Base-by-base conservation (phyloP, 805 yeast species). In the Myxozyma neotropica region DNA sequence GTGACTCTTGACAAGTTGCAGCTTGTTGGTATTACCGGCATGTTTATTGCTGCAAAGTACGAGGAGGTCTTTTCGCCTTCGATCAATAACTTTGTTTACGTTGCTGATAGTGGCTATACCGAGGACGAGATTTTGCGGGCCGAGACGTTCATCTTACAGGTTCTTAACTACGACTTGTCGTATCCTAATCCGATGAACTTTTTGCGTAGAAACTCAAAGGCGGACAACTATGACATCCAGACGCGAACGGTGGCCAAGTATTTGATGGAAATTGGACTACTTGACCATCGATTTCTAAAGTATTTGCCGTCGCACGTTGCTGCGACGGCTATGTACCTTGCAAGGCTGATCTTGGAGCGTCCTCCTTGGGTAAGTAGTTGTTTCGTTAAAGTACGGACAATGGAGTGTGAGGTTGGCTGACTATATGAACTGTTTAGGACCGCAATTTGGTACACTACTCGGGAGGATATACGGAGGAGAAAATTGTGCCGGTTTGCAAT, bases 161-260 rank as follows among this genome's bases (percentile, higher is more conserved):
- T 90, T 45, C 81, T 93, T 64, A 91, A 90, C 65, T 93, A 91
- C 75, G 96, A 93, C 73, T 83, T 93, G 83, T 97, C 97, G 23
- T 93, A 92, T 89, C 97, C 98, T 1, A 97, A 97, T 19, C 99
- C 99, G 58, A 90, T 93, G 97, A 88, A 96, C 43, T 93, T 92
- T 70, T 78, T 93, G 65, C 83, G 98, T 73, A 84, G 97, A 68
- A 89, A 92, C 4, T 88, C 96, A 59, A 93, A 93, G 76, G 98
- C 98, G 10, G 99, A 93, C 74, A 94, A 90, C 71, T 93, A 93
- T 73, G 97, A 93, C 72, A 86, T 87, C 70, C 97, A 92, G 73
- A 87, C 95, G 3, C 81, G 99, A 71, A 92, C 98, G 0, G 79
- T 94, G 66, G 97, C 98, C 39, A 93, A 93, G 75, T 93, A 93